Percentiles rank a stretch among this genome's conserved stretches.
Conservation (phyloP, 805 yeast genomes). For the Pichia deserticola region DNA sequence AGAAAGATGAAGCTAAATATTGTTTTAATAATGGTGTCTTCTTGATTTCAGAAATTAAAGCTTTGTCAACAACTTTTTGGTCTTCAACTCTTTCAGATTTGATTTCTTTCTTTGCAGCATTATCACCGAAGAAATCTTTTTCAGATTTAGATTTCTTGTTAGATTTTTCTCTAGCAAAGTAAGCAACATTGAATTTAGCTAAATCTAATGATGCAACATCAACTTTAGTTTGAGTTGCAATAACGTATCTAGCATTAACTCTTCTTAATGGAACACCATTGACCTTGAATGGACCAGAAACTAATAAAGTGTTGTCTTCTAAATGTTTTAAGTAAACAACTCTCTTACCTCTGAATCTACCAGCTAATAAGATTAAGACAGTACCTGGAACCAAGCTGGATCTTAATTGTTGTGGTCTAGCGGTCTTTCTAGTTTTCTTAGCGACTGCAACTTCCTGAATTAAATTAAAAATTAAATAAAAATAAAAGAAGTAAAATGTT, state of each 20-base stretch:
- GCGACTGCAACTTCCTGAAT: conserved; percentile 67
- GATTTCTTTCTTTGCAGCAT: conserved; percentile 74
- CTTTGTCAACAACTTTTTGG: conserved; percentile 92
- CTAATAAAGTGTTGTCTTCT: conserved; percentile 96
- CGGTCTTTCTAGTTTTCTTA: conserved; percentile 82
- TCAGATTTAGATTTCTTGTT: conserved; percentile 79
- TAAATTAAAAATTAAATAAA: not conserved
- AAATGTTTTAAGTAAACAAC: conserved; percentile 95
- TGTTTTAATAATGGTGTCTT: conserved; percentile 95
- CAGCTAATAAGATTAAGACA: conserved; percentile 94
- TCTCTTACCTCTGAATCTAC: conserved; percentile 99
- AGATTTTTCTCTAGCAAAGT: conserved; percentile 94
- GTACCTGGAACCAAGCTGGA: conserved; percentile 96
- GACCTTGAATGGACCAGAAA: conserved; percentile 98
- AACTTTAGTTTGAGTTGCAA: conserved; percentile 95
- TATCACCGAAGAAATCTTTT: conserved; percentile 82
- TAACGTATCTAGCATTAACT: conserved; percentile 97
- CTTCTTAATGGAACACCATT: conserved; percentile 99
- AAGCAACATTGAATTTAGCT: conserved; percentile 85
- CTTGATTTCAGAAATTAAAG: conserved; percentile 89
- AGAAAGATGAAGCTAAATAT: conserved; percentile 92
- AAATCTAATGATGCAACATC: conserved; percentile 73
- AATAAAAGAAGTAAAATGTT: not conserved
- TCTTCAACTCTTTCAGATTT: conserved; percentile 92
- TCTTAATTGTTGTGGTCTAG: conserved; percentile 92